A percentile compares a stretch with the other conserved stretches of the same genome.
phyloP scores from a whole-genome alignment of 352 stramenopile species.

The Phytophthora foliorum region DNA sequence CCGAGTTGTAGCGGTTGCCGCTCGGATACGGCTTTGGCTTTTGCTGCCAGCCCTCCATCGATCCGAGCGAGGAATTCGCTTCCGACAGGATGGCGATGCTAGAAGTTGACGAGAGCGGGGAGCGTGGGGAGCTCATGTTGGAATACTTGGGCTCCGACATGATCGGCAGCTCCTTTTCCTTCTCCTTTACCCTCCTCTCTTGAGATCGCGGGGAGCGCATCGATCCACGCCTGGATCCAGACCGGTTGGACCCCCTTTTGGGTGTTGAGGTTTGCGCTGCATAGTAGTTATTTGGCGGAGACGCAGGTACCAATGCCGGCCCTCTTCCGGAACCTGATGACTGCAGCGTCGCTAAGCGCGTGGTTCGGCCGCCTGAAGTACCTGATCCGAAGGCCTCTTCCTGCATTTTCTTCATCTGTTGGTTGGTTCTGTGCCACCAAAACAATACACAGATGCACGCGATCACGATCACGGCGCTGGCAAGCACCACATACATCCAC shows the following conservation, averaged over 20 bases:
- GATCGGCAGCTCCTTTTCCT: conserved; percentile 36
- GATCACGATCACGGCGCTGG: conserved; percentile 63
- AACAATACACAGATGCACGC: conserved; percentile 63
- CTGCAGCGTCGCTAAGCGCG: conserved; percentile 36
- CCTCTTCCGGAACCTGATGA: conserved; percentile 29
- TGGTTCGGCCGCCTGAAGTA: conserved; percentile 33
- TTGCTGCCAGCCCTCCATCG: conserved; percentile 37
- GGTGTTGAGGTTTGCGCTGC: conserved; percentile 10
- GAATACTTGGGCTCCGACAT: conserved; percentile 46
- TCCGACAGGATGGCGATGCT: conserved; percentile 75
- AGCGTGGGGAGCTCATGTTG: conserved; percentile 68
- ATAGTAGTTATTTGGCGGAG: conserved; percentile 33
- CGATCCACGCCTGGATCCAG: conserved; percentile 21
- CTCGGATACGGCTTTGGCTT: conserved; percentile 34
- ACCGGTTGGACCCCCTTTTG: conserved; percentile 29
- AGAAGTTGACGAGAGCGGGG: conserved; percentile 57
- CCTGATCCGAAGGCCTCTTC: conserved; percentile 23
- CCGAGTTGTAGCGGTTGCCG: conserved; percentile 23
- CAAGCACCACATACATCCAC: conserved; percentile 89
- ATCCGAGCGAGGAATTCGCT: conserved; percentile 40
- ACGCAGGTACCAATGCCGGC: conserved; percentile 37
- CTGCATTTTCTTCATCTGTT: conserved; percentile 53
- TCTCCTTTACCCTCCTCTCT: conserved; percentile 26
- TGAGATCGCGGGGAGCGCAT: conserved; percentile 27
- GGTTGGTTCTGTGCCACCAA: conserved; percentile 68